phyloP scores from a whole-genome alignment of 768 basidiomycete species.

The Mycena galopus region DNA sequence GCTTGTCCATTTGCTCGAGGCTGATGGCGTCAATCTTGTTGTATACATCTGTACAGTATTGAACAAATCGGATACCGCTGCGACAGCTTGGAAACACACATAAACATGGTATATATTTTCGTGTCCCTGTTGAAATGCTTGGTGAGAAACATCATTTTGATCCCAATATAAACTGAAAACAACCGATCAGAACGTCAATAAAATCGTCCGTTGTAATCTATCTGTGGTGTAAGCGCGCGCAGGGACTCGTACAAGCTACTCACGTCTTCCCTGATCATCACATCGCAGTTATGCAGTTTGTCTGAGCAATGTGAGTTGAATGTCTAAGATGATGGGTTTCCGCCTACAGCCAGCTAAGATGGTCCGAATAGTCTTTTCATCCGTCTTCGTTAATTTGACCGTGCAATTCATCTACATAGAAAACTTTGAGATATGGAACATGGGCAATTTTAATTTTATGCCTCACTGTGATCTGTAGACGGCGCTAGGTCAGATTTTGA shows the following conservation, averaged over 20 bases:
- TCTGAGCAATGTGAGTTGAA: slow-evolving; percentile 55
- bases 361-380: slow-evolving; percentile 94
- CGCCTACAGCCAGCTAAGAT: slow-evolving; percentile 89
- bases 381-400: slow-evolving; percentile 93
- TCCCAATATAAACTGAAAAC: slow-evolving; percentile 3
- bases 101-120: slow-evolving; percentile 95
- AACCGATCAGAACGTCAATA: slow-evolving; percentile 97
- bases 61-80: background rate
- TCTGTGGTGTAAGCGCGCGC: background rate
- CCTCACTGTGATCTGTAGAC: background rate
- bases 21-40: slow-evolving; percentile 96
- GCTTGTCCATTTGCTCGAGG: slow-evolving; percentile 84
- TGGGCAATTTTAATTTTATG: slow-evolving; percentile 49
- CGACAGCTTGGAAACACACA: slow-evolving; percentile 61
- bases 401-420: slow-evolving; percentile 81
- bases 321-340: background rate
- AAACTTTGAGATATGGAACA: background rate
- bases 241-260: slow-evolving; percentile 34
- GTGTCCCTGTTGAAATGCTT: slow-evolving; percentile 68
- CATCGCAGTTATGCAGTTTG: slow-evolving; percentile 94
- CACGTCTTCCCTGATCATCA: slow-evolving; percentile 99
- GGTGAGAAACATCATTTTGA: background rate
- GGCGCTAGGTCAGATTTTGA: too few relatives aligned
- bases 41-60: slow-evolving; percentile 76
- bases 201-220: slow-evolving; percentile 97